A percentile compares a stretch with the other conserved stretches of the same genome.
Conservation (phyloP, 2,329 filamentous ascomycete species). For the Magnaporthiopsis incrustans region DNA sequence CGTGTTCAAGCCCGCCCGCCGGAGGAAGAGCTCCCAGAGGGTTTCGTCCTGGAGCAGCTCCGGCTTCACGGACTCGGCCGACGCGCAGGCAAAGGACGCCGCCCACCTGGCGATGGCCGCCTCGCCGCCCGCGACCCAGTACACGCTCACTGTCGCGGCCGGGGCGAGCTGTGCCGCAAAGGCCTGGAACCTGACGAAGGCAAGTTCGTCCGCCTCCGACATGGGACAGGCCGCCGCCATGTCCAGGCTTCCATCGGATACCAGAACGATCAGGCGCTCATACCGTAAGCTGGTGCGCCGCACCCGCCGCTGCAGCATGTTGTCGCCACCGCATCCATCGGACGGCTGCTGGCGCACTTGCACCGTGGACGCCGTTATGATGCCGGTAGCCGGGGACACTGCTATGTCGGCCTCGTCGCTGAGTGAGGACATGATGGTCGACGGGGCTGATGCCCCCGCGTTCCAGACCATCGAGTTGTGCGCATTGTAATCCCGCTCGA, state of each 20-base stretch:
- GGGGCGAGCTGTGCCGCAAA: constrained; percentile 36
- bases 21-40: constrained; percentile 59
- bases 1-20: constrained; percentile 58
- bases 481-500: constrained; percentile 21
- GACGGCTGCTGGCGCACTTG: constrained; percentile 64
- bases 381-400: constrained; percentile 58
- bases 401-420: constrained; percentile 56
- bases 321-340: constrained; percentile 36
- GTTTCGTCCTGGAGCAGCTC: constrained; percentile 49
- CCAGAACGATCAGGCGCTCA: constrained; percentile 58
- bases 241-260: constrained; percentile 44
- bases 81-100: constrained; percentile 36
- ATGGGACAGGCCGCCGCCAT: constrained; percentile 30
- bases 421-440: constrained; percentile 9
- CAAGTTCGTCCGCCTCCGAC: constrained; percentile 31
- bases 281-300: constrained; percentile 49
- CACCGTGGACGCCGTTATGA: constrained; percentile 64
- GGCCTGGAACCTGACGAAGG: constrained; percentile 40
- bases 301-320: constrained; percentile 48
- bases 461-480: constrained; percentile 16
- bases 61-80: constrained; percentile 16
- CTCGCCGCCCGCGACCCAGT: constrained; percentile 42
- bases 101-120: constrained; percentile 47
- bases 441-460: constrained; percentile 11
- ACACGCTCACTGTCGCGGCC: constrained; percentile 30